Evolutionary conservation across 1,284 basidiomycete species (phyloP).

Genomic region (Pascua guehoae): DNA sequence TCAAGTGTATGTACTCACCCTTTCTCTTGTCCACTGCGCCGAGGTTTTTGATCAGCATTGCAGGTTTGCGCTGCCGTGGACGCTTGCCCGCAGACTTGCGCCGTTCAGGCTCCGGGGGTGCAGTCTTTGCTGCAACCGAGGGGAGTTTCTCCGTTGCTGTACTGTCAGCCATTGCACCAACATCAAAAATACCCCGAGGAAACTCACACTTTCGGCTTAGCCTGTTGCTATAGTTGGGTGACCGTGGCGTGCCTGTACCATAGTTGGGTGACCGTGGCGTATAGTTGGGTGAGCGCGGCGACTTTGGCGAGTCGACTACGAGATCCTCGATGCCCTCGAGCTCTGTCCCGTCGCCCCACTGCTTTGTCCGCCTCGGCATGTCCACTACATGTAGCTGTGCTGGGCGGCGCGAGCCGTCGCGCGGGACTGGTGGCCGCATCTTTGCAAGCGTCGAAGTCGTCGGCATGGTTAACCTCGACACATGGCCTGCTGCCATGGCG

Average conservation of each 20-base stretch:
- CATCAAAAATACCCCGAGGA: too few species aligned
- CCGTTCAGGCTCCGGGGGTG: conserved; percentile 6
- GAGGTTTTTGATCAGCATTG: conserved; percentile 71
- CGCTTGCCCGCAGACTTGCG: conserved; percentile 26
- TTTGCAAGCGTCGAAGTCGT: conserved; percentile 65
- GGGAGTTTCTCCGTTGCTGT: too few species aligned
- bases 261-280: too few species aligned
- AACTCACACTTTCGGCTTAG: too few species aligned
- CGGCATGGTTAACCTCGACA: conserved; percentile 72
- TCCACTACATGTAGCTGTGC: conserved; percentile 51
- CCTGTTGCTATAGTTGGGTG: too few species aligned
- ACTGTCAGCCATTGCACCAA: too few species aligned
- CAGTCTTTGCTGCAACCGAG: too few species aligned
- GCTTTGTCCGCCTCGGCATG: conserved; percentile 63
- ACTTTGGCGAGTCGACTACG: conserved; percentile 62
- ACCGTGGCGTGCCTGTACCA: too few species aligned
- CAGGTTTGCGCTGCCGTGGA: conserved; percentile 60
- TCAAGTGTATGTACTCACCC: conserved; percentile 56
- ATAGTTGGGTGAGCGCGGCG: too few species aligned
- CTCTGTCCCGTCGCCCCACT: conserved; percentile 89
- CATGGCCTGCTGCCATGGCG: conserved; percentile 23
- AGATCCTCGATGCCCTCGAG: conserved; percentile 88
- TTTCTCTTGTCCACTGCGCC: conserved; percentile 67
- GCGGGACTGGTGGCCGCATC: conserved; percentile 63
- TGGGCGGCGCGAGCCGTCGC: not conserved